Evolutionary conservation across 1,284 basidiomycete genomes (phyloP), one percentile per base, ranked within the genome.

Genomic region (Tilletia caries): DNA sequence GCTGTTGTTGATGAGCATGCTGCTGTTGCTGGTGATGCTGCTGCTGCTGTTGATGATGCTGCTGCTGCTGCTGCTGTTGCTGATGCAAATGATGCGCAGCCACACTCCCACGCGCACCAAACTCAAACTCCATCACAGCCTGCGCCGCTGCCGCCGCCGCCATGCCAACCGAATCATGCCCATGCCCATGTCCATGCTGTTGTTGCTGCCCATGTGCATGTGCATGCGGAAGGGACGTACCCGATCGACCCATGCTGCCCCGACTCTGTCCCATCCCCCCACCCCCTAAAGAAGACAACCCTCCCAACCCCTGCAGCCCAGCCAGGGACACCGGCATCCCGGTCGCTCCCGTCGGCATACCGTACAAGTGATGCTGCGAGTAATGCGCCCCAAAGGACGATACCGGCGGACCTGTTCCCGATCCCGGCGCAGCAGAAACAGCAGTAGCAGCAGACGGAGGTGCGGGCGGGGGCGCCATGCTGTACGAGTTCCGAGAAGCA

Each of bases 51-150:
- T 50, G 37, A 41, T 6, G 37, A 8, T 50, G 48, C 48, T 50
- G 52, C 52, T 54, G 52, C 23, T 54, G 52, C 10, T 54, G 52
- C 12, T 54, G 52, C 27, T 54, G 52, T 6, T 29, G 52, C 8
- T 41, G 37, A 41, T 41, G 37, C 8, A 15, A 6, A 41, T 41
- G 37, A 41, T 41, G 37, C 15, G 10, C 37, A 41, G 37, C 37
- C 37, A 41, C 37, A 41, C 37, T 15, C 37, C 37, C 37, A 41
- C 37, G 37, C 8, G 37, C 52, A 13, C 52, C 25, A 29, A 54
- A 54, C 1, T 54, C 52, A 54, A 54, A 54, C 23, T 54, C 52
- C 52, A 54, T 54, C n/a, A 54, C 52, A 13, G 52, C 52, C 23
- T 54, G 52, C 0, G 52, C 52, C n/a, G 52, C 52, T 27, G 52